phyloP scores from a whole-genome alignment of 176 grass and related monocot species.

The Ananas comosus region DNA sequence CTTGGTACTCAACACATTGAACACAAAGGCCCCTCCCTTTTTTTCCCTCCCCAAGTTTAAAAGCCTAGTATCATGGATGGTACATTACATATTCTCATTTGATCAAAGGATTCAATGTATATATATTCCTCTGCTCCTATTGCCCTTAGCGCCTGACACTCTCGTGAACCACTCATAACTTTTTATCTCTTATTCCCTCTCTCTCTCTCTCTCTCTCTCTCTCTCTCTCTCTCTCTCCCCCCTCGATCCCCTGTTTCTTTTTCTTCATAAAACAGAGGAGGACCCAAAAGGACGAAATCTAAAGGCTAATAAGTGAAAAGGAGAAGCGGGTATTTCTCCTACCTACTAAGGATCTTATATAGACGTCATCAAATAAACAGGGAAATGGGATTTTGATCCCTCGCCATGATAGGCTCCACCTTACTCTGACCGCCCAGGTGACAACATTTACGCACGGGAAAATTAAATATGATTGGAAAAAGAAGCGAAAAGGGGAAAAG shows the following conservation, averaged over 20 bases:
- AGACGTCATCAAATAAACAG: conserved; percentile 27
- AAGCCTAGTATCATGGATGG: no score
- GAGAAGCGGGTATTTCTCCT: conserved; percentile 6
- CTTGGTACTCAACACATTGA: neutral
- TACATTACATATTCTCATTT: no score
- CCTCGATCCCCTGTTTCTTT: neutral
- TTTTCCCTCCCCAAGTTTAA: neutral
- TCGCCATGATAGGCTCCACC: neutral
- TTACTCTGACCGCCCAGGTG: neutral
- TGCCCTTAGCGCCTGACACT: conserved; percentile 1
- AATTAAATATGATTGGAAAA: neutral
- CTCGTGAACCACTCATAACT: conserved; percentile 32
- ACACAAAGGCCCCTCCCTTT: neutral
- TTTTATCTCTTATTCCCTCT: conserved; percentile 21
- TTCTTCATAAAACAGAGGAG: neutral
- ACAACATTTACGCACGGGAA: neutral
- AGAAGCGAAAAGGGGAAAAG: neutral
- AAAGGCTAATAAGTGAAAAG: neutral
- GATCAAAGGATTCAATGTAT: neutral
- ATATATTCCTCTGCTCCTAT: conserved; percentile 10
- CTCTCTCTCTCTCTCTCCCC: conserved; percentile 15
- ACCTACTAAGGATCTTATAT: conserved; percentile 24
- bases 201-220: conserved; percentile 6
- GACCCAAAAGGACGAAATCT: neutral
- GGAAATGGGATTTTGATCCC: conserved; percentile 10